phyloP scores from a whole-genome alignment of 1,284 basidiomycete genomes.

The Heterobasidion occidentale region DNA sequence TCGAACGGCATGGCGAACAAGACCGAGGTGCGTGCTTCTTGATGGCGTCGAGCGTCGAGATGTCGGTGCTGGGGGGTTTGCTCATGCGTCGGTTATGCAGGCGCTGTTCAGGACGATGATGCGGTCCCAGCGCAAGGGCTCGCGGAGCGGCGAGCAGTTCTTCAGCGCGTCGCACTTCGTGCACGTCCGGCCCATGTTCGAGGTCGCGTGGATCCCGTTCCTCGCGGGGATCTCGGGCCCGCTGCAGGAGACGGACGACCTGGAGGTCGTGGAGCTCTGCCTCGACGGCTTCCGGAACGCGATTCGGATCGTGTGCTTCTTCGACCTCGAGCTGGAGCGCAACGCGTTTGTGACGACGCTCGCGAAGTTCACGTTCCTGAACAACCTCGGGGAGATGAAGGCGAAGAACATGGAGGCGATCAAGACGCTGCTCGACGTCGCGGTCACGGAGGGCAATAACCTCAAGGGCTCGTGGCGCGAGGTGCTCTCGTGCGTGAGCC shows the following conservation, averaged over 20 bases:
- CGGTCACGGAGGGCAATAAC: slow-evolving; percentile 90
- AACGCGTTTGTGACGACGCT: slow-evolving; percentile 98
- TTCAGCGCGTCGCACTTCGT: slow-evolving; percentile 93
- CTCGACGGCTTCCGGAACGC: slow-evolving; percentile 92
- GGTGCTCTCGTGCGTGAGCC: slow-evolving; percentile 91
- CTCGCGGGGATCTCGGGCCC: slow-evolving; percentile 89
- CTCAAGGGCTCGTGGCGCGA: slow-evolving; percentile 95
- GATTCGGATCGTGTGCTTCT: slow-evolving; percentile 89
- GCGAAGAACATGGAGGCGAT: slow-evolving; percentile 98
- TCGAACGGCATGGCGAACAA: slow-evolving; percentile 94
- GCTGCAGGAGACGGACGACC: slow-evolving; percentile 86
- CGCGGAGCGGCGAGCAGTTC: slow-evolving; percentile 74
- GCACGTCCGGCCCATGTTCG: slow-evolving; percentile 96
- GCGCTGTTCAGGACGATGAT: slow-evolving; percentile 87
- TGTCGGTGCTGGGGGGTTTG: no score
- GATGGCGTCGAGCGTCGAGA: no score
- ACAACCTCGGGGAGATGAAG: slow-evolving; percentile 96
- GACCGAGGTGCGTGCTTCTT: slow-evolving; percentile 75
- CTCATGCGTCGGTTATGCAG: slow-evolving; percentile 27
- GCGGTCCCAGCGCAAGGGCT: slow-evolving; percentile 76
- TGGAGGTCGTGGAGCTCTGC: slow-evolving; percentile 88
- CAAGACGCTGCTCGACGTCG: slow-evolving; percentile 87
- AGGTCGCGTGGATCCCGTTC: slow-evolving; percentile 97
- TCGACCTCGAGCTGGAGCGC: slow-evolving; percentile 90
- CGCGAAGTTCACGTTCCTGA: slow-evolving; percentile 95